Evolutionary conservation across 305 asterid genomes (phyloP), one percentile per base, ranked within the genome.

Genomic region (Euphrasia arctica): DNA sequence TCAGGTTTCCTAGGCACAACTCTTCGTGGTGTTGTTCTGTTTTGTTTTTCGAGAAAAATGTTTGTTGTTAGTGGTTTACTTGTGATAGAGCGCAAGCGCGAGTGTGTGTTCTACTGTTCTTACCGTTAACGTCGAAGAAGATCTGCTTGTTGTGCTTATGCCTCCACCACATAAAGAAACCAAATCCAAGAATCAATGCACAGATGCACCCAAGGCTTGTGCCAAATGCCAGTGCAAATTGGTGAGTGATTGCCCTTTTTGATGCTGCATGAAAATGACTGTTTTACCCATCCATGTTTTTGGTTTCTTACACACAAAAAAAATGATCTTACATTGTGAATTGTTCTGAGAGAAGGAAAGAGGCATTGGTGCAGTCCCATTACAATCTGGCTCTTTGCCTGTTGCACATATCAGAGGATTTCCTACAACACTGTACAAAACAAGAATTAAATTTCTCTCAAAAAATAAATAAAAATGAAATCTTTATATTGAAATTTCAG

Each of bases 151-250:
- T 85, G 79, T 81, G 87, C 66, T 81, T 89, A 63, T 87, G 85
- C 60, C 95, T 84, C 95, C 94, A 91, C 91, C 95, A 87, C 3
- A 89, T 87, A 14, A 85, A 82, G 51, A 84, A 76, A 11, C 91
- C 85, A 32, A 86, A 85, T 55, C 91, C 97, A 55, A 92, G 69
- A 68, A 92, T 80, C 13, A 92, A 73, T 13, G 87, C 52, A 72
- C 84, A 81, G 78, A 92, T 80, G 83, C 96, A 89, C 48, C 87
- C 97, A 28, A 92, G 89, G 83, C 95, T 89, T 49, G 96, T 60
- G 45, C 95, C 96, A 0, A 92, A 86, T 1, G 97, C 95, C 22
- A 89, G 73, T 34, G 93, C 94, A 34, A 87, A 64, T 79, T 76
- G 85, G 69, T 73, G 91, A 59, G 77, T 77, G 62, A 63, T 75